Evolutionary conservation across 2,329 filamentous ascomycete genomes (phyloP).

Genomic region (Furcasterigmium sp.): DNA sequence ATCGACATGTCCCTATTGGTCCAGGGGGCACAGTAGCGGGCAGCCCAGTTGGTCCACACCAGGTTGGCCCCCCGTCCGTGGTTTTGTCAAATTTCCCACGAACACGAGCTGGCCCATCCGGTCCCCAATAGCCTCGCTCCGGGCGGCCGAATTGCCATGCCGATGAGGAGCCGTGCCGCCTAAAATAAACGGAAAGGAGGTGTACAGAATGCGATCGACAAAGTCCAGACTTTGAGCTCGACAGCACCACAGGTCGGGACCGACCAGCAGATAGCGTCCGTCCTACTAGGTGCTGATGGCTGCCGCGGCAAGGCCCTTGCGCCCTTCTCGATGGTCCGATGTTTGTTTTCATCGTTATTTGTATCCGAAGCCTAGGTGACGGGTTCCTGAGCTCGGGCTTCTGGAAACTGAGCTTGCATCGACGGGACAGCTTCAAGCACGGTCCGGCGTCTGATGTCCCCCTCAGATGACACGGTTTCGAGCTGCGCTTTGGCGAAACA

Average conservation of each 20-base stretch:
- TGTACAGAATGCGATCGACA: background rate
- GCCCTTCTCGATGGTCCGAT: too few species aligned
- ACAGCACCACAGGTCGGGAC: too few species aligned
- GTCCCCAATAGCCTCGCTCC: background rate
- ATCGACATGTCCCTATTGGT: background rate
- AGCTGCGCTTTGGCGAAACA: background rate
- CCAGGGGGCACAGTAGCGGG: background rate
- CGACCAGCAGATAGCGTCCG: too few species aligned
- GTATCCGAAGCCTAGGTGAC: too few species aligned
- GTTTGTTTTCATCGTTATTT: too few species aligned
- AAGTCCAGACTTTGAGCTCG: background rate
- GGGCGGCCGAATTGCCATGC: background rate
- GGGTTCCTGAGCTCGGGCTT: too few species aligned
- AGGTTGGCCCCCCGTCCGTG: background rate
- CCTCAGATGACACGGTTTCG: background rate
- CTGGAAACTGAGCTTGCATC: background rate
- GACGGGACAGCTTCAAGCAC: background rate
- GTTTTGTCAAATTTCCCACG: background rate
- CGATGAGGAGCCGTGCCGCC: background rate
- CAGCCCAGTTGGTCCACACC: background rate
- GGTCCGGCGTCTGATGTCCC: constrained; percentile 1
- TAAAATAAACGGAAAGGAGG: background rate
- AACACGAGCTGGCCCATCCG: background rate
- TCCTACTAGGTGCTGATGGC: too few species aligned
- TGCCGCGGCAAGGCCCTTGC: too few species aligned